Conservation (phyloP, 225 moss, liverwort and hornwort species). For the Sphagnum tenellum region DNA sequence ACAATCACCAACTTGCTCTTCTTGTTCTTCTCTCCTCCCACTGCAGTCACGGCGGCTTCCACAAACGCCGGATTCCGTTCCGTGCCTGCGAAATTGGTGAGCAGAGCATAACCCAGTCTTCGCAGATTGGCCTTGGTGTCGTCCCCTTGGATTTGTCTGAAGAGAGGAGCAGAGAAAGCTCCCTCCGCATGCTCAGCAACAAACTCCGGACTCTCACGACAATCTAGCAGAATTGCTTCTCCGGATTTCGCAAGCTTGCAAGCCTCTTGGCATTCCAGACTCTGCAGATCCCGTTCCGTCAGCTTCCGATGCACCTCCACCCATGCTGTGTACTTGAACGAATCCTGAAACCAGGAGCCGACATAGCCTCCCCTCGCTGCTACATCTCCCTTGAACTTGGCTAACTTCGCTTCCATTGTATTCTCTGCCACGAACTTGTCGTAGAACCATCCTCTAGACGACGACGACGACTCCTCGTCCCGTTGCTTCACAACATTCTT, state of each 20-base stretch:
- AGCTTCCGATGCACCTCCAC: slow-evolving; percentile 65
- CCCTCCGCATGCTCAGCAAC: slow-evolving; percentile 35
- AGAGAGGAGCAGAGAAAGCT: slow-evolving; percentile 59
- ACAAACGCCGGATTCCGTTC: slow-evolving; percentile 85
- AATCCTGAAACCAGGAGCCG: slow-evolving; percentile 56
- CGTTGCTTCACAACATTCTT: slow-evolving; percentile 22
- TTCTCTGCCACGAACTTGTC: slow-evolving; percentile 48
- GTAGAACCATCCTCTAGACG: slow-evolving; percentile 36
- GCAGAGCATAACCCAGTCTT: slow-evolving; percentile 66
- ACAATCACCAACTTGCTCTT: slow-evolving; percentile 49
- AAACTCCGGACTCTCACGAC: slow-evolving; percentile 59
- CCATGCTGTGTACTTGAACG: slow-evolving; percentile 66
- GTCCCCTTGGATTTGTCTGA: slow-evolving; percentile 67
- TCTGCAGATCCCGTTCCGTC: slow-evolving; percentile 46
- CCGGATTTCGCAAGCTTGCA: slow-evolving; percentile 20
- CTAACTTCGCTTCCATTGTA: slow-evolving; percentile 58
- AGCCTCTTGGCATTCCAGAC: slow-evolving; percentile 47
- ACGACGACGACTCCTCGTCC: slow-evolving; percentile 3
- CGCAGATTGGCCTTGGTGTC: slow-evolving; percentile 67
- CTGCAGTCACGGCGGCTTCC: slow-evolving; percentile 37
- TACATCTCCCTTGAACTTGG: slow-evolving; percentile 39
- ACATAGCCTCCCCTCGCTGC: slow-evolving; percentile 31
- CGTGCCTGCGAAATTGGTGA: slow-evolving; percentile 76
- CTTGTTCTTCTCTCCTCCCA: slow-evolving; percentile 53
- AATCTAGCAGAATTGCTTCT: slow-evolving; percentile 54